These are phyloP conservation scores for Lactarius quietus DNA, from an alignment of 768 basidiomycete genomes.

Conservation along the genomic window DNA sequence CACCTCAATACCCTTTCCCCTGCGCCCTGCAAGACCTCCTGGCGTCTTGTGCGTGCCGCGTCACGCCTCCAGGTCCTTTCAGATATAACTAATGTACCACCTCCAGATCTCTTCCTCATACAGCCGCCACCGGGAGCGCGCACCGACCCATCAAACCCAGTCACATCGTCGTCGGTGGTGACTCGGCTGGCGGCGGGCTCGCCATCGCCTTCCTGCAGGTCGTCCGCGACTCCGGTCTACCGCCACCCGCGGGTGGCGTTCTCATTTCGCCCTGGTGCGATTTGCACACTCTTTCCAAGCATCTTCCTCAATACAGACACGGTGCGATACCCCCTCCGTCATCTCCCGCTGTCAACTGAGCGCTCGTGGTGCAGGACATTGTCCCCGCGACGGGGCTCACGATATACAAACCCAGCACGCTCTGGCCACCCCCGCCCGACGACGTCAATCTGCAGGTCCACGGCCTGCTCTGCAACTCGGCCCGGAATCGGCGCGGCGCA, in stretches of 20 bases:
- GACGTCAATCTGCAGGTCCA: slow-evolving; percentile 57
- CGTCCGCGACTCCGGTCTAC: slow-evolving; percentile 82
- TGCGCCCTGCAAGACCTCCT: slow-evolving; percentile 86
- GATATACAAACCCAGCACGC: slow-evolving; percentile 69
- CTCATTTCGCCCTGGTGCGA: slow-evolving; percentile 92
- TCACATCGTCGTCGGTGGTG: slow-evolving; percentile 83
- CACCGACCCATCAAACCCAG: slow-evolving; percentile 79
- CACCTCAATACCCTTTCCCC: slow-evolving; percentile 96
- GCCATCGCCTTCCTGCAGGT: slow-evolving; percentile 79
- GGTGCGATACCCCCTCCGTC: slow-evolving; percentile 39
- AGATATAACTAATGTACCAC: background rate
- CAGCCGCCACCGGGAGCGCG: slow-evolving; percentile 74
- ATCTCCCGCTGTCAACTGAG: background rate
- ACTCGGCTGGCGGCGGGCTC: slow-evolving; percentile 93
- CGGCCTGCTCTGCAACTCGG: slow-evolving; percentile 54
- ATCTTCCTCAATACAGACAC: slow-evolving; percentile 81
- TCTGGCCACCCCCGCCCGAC: slow-evolving; percentile 74
- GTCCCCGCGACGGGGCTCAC: slow-evolving; percentile 70
- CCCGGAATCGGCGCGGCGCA: slow-evolving; percentile 39
- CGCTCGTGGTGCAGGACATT: slow-evolving; percentile 55
- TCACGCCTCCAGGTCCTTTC: slow-evolving; percentile 26
- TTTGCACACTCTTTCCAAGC: slow-evolving; percentile 94
- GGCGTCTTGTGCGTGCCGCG: slow-evolving; percentile 60
- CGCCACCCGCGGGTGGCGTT: slow-evolving; percentile 81
- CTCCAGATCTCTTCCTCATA: slow-evolving; percentile 82